Evolutionary conservation across 2,329 filamentous ascomycete species (phyloP).

Genomic region (Claviceps digitariae): DNA sequence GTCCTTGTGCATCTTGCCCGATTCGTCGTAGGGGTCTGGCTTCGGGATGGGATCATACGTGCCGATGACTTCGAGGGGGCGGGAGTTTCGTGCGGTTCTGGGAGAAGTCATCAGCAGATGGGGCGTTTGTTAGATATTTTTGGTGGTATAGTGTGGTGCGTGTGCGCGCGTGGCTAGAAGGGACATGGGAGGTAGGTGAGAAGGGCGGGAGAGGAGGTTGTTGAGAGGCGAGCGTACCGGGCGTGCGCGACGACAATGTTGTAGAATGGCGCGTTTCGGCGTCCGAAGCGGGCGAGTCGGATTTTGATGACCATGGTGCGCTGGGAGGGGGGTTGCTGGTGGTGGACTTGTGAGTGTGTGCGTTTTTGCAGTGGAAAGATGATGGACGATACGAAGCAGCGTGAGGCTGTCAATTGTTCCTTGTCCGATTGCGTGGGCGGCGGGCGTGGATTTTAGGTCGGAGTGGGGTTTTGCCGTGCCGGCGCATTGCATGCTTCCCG

Average conservation of each 20-base stretch:
- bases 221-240: slow-evolving; percentile 38
- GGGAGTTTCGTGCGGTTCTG: slow-evolving; percentile 74
- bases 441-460: slow-evolving; percentile 12
- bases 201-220: neutral
- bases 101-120: no score
- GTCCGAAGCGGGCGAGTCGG: slow-evolving; percentile 85
- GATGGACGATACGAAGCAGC: no score
- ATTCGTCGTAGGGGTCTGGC: slow-evolving; percentile 42
- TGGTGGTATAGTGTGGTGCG: no score
- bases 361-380: no score
- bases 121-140: no score
- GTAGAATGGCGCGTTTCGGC: slow-evolving; percentile 79
- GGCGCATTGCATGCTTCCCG: slow-evolving; percentile 8
- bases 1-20: slow-evolving; percentile 73
- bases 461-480: slow-evolving; percentile 24
- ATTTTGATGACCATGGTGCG: slow-evolving; percentile 77
- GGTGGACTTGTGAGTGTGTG: neutral
- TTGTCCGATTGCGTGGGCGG: neutral
- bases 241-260: slow-evolving; percentile 95
- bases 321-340: neutral
- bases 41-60: slow-evolving; percentile 60
- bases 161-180: no score
- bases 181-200: neutral
- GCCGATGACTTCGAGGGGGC: slow-evolving; percentile 85
- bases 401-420: no score